Base-by-base conservation (phyloP, 192 early-diverging fungal species). In the Backusella sp. region DNA sequence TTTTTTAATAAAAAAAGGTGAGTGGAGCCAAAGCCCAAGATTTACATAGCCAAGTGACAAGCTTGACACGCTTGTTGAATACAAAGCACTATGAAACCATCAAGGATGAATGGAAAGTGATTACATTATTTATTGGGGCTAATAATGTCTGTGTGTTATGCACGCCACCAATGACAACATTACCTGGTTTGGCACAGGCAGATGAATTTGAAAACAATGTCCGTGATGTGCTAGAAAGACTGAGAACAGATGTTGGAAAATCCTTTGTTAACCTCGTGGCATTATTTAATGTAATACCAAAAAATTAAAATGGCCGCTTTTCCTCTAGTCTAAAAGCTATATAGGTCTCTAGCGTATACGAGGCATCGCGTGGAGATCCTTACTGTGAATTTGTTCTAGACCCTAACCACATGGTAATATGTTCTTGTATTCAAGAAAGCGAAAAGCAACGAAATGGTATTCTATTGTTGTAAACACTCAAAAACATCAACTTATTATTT, bases 61-160 rank as follows among this genome's bases (percentile, higher is more conserved):
- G 81, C 19, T 39, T 88, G 11, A 71, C 68, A 9, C 73, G 70
- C 46, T 76, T 79, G 12, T 79, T 86, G 12, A n/a, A 77, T 4
- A 34, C 71, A 6, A 67, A 23, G 19, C 72, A 77, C 35, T 88
- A 87, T 59, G 65, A 70, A 46, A 71, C 67, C 9, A 66, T 83
- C 32, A 81, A 78, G 21, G 65, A 86, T 11, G 83, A 82, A 56
- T 88, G 87, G 87, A 88, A 88, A 59, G 8, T 88, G 19, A 80
- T 84, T 12, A 88, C 87, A 2, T 46, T 88, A 53, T 85, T 88
- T 68, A 84, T 88, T 66, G 87, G 87, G 11, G 87, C 87, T 65
- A 88, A 88, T 71, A 88, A 88, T 53, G 75, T 88, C 41, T 88
- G 87, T 78, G 76, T 77, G 0, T 75, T 84, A 15, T 88, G 87